Base-by-base conservation (phyloP, 2,329 filamentous ascomycete species). In the Decorospora gaudefroyi region DNA sequence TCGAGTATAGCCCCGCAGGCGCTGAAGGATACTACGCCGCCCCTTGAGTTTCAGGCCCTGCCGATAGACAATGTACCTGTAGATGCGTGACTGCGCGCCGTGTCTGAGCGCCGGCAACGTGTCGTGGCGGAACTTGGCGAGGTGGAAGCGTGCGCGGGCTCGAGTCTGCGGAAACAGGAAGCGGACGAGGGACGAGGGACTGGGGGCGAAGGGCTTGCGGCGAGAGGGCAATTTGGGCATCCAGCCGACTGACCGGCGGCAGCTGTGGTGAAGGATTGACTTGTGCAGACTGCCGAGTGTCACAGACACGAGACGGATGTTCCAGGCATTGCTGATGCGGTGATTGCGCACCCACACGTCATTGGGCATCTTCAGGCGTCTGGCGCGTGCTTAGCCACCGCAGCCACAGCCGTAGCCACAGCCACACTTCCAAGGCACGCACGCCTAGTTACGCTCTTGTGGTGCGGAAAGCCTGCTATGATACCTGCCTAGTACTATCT, bases 31-130 rank as follows among this genome's bases (percentile, higher is more conserved):
- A 19, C 46, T 53, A 32, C 58, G 54, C 30, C 64, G 58, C 34
- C 51, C 53, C 29, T 56, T 52, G 36, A 67, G 61, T 48, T 64
- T 69, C 25, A 53, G 54, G 4, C 62, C 55, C 49, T 89, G 85
- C 36, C 81, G 80, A 56, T 78, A 76, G 51, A 91, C 74, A 43
- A 95, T 77, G 52, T 85, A 88, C 31, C 79, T 79, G 66, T 93
- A 95, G 53, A 96, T 83, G 42, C 84, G 82, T 25, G 85, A 85
- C 71, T 95, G 90, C 6, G 88, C 73, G 39, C 79, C 77, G 65
- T 85, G 82, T 62, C 86, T 87, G 59, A 88, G 79, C 36, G 78
- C 74, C 9, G 89, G 88, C 16, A 95, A 71, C 4, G 82, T 88
- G 59, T 90, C 83, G 78, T 89, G 81, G 51, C 83, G 87, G 68